phyloP scores from a whole-genome alignment of 139 green algal species.

The Chlamydomonas sp. region DNA sequence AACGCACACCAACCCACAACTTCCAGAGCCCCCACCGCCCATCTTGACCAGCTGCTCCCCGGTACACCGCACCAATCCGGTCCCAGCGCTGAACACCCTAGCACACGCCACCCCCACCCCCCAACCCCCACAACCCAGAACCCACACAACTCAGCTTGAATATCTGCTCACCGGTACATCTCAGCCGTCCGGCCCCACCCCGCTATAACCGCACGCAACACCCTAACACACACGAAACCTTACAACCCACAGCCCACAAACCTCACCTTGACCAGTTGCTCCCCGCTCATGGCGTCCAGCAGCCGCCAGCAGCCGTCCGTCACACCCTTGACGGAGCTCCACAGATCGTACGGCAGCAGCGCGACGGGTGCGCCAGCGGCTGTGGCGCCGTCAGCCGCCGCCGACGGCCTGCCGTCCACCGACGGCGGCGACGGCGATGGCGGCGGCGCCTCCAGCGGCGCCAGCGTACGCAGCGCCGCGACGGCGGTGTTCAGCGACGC shows the following conservation, averaged over 20 bases:
- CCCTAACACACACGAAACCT: neutral
- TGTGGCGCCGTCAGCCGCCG: neutral
- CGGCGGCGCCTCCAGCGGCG: neutral
- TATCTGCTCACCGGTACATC: too few species aligned
- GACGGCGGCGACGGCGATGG: neutral
- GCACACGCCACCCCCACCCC: too few species aligned
- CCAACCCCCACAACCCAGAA: too few species aligned
- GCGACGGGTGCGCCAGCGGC: neutral
- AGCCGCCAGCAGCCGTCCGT: neutral
- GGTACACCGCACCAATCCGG: too few species aligned
- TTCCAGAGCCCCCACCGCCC: too few species aligned
- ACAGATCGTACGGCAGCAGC: conserved; percentile 38
- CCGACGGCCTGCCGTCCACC: neutral
- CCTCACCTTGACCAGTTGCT: conserved; percentile 11
- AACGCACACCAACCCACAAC: too few species aligned
- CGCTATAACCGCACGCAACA: neutral
- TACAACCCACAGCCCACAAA: neutral
- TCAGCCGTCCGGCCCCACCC: neutral
- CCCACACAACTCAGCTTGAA: too few species aligned
- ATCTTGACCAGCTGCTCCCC: too few species aligned
- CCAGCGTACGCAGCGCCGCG: neutral
- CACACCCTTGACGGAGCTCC: neutral
- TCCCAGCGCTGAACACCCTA: too few species aligned
- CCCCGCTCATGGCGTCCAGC: conserved; percentile 9
- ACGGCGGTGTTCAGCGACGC: neutral